Conservation (phyloP, 1,139 yeast genomes). For the Tardiomyces blankii region DNA sequence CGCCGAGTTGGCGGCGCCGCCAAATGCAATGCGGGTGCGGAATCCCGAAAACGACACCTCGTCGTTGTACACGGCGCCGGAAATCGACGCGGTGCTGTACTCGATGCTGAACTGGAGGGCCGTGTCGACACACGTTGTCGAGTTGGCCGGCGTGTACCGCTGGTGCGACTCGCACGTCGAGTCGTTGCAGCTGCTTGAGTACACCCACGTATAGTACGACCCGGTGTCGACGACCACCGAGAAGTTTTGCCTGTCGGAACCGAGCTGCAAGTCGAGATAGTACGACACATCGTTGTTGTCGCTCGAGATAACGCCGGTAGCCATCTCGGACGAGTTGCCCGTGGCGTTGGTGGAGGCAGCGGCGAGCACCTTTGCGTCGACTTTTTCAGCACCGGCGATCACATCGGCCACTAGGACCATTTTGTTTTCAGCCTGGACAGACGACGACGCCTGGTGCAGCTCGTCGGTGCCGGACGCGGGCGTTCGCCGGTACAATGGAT, state of each 20-base stretch:
- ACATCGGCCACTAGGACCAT: constrained; percentile 12
- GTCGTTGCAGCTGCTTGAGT: constrained; percentile 40
- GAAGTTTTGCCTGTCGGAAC: constrained; percentile 26
- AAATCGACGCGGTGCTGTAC: constrained; percentile 46
- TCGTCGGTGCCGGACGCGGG: no score
- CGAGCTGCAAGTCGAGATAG: constrained; percentile 18
- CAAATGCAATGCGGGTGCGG: constrained; percentile 37
- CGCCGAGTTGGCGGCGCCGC: constrained; percentile 45
- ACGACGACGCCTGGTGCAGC: no score
- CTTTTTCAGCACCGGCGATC: constrained; percentile 3
- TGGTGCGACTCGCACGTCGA: constrained; percentile 33
- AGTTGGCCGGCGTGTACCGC: constrained; percentile 21
- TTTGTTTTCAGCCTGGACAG: not conserved
- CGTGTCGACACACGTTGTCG: constrained; percentile 16
- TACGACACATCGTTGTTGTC: constrained; percentile 19
- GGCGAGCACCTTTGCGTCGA: constrained; percentile 6
- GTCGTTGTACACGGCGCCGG: constrained; percentile 36
- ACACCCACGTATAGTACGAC: constrained; percentile 54
- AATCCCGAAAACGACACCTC: constrained; percentile 34
- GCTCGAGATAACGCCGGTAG: not conserved
- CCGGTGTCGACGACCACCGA: constrained; percentile 56
- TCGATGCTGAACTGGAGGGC: constrained; percentile 33
- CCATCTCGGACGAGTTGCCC: constrained; percentile 7
- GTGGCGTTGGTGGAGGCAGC: constrained; percentile 13
- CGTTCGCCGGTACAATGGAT: no score